These are phyloP conservation scores for Cornus kousa DNA, from an alignment of 148 eudicot genomes.

Conservation along the genomic window DNA sequence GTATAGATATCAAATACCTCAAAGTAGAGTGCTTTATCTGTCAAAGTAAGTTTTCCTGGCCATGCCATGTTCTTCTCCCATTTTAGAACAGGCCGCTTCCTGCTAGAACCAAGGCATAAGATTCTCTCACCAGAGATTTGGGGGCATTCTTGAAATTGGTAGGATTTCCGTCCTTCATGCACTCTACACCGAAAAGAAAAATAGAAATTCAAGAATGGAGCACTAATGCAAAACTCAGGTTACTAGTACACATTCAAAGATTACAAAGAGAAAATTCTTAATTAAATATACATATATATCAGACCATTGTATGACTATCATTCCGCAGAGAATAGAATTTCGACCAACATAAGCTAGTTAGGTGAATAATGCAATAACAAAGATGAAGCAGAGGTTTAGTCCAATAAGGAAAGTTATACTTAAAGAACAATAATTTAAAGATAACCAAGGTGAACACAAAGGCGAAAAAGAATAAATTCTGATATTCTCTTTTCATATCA, in stretches of 20 bases:
- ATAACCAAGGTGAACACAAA: too few relatives aligned
- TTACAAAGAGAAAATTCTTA: conserved; percentile 10
- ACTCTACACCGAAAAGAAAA: conserved; percentile 45
- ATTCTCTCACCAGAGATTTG: conserved; percentile 49
- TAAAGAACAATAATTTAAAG: too few relatives aligned
- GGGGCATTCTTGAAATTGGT: conserved; percentile 41
- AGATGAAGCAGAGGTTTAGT: background rate
- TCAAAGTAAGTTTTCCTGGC: conserved; percentile 89
- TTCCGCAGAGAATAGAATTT: background rate
- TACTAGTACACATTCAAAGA: background rate
- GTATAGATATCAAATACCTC: conserved; percentile 51
- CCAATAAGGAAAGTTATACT: background rate
- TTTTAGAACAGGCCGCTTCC: conserved; percentile 78
- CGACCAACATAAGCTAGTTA: background rate
- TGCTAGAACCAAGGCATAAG: conserved; percentile 71
- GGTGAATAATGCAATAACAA: background rate
- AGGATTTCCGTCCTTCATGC: conserved; percentile 74
- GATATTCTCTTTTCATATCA: too few relatives aligned
- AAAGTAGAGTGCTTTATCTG: conserved; percentile 84
- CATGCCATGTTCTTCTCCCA: conserved; percentile 93
- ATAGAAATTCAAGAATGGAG: background rate
- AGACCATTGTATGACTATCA: background rate
- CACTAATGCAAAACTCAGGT: background rate
- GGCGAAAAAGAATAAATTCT: too few relatives aligned
- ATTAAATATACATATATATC: background rate